Conservation (phyloP, 2,329 filamentous ascomycete genomes). For the Colletotrichum sp. region DNA sequence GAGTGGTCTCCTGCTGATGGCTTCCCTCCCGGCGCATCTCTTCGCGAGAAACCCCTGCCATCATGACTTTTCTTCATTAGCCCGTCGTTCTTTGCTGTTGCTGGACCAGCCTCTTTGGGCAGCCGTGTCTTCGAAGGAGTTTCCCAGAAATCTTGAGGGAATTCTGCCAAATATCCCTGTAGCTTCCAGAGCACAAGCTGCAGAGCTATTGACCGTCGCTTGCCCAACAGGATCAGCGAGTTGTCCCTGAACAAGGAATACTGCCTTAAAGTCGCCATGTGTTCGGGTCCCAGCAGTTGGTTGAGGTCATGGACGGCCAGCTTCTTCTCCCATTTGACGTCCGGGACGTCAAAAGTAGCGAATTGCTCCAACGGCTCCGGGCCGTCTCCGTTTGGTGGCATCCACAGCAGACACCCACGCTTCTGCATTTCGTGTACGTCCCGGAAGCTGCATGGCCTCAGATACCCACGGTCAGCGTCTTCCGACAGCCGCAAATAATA, state of each 20-base stretch:
- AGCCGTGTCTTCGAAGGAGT: neutral
- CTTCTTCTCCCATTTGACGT: constrained; percentile 35
- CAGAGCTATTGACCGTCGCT: constrained; percentile 41
- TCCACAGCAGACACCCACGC: constrained; percentile 53
- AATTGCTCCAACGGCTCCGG: neutral
- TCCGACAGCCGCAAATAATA: constrained; percentile 38
- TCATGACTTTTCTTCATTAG: neutral
- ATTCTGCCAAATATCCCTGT: constrained; percentile 54
- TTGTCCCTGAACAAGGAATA: constrained; percentile 24
- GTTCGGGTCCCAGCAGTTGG: constrained; percentile 54
- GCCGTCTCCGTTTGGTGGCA: neutral
- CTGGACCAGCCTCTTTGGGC: neutral
- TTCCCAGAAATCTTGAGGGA: neutral
- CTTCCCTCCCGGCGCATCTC: neutral
- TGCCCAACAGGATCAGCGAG: constrained; percentile 44
- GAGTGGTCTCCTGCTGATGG: neutral
- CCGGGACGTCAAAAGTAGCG: constrained; percentile 39
- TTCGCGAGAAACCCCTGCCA: neutral
- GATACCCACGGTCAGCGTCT: constrained; percentile 36
- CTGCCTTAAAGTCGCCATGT: constrained; percentile 40
- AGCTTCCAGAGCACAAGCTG: constrained; percentile 63
- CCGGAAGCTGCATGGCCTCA: constrained; percentile 51
- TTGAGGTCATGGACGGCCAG: constrained; percentile 59
- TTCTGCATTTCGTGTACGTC: constrained; percentile 42
- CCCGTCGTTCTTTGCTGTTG: neutral